Evolutionary conservation across 805 yeast species (phyloP), one percentile per base, ranked within the genome.

Genomic region (Spathaspora sp.): DNA sequence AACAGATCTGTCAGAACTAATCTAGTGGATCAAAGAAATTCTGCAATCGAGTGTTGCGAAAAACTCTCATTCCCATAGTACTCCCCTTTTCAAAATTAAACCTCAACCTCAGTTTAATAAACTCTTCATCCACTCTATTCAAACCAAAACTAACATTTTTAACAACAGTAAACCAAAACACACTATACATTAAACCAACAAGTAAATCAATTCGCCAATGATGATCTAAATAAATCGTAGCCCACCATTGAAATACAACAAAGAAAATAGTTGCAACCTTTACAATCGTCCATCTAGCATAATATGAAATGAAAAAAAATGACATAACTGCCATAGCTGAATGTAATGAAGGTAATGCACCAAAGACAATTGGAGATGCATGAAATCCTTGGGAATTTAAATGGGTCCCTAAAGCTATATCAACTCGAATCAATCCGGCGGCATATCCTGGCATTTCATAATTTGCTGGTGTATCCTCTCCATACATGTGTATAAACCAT

Each of bases 361-460:
- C 70, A 86, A 86, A 38, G 81, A 84, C 89, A 48, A 84, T 83
- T 9, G 89, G 89, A 8, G 82, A 75, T 60, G 77, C 75, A 61
- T 83, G 88, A 73, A 84, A 84, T 2, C 89, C 88, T 19, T 79
- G 70, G 56, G 84, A 60, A 29, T 83, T 83, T 17, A 78, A 66
- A 61, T 85, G 1, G 83, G 75, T 57, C 77, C 79, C 56, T 83
- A 57, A 63, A 82, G 86, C 0, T 85, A 61, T 80, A 82, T 23
- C 89, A n/a, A 82, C 85, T 47, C 89, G 68, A 2, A 81, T 79
- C 45, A 86, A 69, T 1, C 90, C 91, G 8, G 89, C 92, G 1
- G 89, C 87, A 60, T 80, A 86, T 12, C 89, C 89, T 87, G 88
- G 62, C 77, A 82, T 82, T 32, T 78, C 80, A 63, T 85, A 86